phyloP scores from a whole-genome alignment of 208 protist species.

The Leishmania mexicana region DNA sequence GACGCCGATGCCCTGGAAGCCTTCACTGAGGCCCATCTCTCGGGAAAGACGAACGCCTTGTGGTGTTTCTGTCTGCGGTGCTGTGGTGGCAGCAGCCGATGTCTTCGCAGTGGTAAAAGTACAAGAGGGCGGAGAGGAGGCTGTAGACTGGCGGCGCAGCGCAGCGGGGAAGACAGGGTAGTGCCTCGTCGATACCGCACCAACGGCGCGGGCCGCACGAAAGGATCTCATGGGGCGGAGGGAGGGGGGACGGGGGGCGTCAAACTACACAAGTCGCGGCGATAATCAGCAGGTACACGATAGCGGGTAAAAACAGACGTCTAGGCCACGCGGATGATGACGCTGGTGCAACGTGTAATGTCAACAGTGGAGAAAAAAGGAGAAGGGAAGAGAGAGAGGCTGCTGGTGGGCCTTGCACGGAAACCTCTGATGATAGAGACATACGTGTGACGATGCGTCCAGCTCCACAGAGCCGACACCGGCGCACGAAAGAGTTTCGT shows the following conservation, averaged over 20 bases:
- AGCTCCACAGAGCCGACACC: background rate
- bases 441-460: background rate
- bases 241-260: too few species aligned
- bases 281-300: background rate
- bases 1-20: conserved; percentile 61
- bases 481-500: background rate
- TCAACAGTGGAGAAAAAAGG: background rate
- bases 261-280: background rate
- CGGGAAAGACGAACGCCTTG: conserved; percentile 31
- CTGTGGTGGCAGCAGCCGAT: conserved; percentile 1
- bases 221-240: background rate
- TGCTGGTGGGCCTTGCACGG: background rate
- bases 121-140: background rate
- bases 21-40: conserved; percentile 67
- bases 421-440: background rate
- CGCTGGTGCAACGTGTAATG: background rate
- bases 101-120: background rate
- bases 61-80: conserved; percentile 20
- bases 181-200: background rate
- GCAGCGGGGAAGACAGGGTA: background rate
- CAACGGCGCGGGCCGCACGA: background rate
- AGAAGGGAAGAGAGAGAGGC: background rate
- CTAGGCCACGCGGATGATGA: background rate
- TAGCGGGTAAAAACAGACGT: background rate
- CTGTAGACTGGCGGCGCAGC: conserved; percentile 1